Conservation (phyloP, 352 stramenopile species). For the Phytophthora tentaculata region DNA sequence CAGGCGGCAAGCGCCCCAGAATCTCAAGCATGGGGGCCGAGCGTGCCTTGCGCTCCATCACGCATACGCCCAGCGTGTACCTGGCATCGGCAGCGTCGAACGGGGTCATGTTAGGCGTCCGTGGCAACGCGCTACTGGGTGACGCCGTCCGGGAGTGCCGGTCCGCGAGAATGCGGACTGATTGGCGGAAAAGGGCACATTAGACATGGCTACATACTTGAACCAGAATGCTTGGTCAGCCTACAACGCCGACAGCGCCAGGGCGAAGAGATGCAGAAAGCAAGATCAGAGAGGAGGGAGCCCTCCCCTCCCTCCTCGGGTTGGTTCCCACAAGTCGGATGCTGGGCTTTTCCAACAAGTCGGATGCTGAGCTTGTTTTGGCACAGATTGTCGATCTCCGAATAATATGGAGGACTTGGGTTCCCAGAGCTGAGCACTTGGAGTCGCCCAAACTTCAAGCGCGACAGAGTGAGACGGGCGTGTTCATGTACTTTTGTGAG, state of each 20-base stretch:
- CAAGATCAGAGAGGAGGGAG: too few relatives aligned
- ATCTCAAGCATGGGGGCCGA: conserved; percentile 98
- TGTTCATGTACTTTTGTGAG: too few relatives aligned
- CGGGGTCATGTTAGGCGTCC: conserved; percentile 19
- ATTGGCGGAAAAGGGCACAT: conserved; percentile 21
- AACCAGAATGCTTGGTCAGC: neutral
- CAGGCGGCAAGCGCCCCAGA: conserved; percentile 85
- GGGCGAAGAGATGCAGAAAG: neutral
- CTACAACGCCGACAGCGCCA: neutral
- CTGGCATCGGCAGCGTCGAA: conserved; percentile 29
- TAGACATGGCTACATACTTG: conserved; percentile 17
- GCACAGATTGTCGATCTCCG: too few relatives aligned
- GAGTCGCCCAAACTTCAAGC: too few relatives aligned
- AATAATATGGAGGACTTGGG: too few relatives aligned
- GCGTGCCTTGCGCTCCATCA: conserved; percentile 97
- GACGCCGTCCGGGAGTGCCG: conserved; percentile 23
- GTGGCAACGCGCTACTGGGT: conserved; percentile 1
- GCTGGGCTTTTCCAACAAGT: too few relatives aligned
- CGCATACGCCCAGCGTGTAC: conserved; percentile 95
- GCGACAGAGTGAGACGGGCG: too few relatives aligned
- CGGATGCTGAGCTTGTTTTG: too few relatives aligned
- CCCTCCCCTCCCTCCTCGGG: too few relatives aligned
- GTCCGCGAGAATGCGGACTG: conserved; percentile 4
- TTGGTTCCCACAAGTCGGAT: too few relatives aligned
- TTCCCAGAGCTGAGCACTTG: too few relatives aligned